A percentile compares a stretch with the other conserved stretches of the same genome.
Conservation (phyloP, 805 yeast species). For the Danielia oregonensis region DNA sequence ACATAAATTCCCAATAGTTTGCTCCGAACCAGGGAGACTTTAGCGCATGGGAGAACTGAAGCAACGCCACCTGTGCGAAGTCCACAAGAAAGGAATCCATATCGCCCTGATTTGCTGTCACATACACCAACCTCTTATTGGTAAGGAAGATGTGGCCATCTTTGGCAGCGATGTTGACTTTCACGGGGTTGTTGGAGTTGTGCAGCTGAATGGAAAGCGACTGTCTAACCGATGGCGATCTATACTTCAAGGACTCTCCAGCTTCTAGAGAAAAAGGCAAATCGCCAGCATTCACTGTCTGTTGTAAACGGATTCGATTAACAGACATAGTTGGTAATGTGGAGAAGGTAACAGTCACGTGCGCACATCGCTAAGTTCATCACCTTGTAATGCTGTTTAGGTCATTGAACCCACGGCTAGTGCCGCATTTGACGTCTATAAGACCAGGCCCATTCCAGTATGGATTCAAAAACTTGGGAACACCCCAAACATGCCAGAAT, state of each 20-base stretch:
- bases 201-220: slow-evolving; percentile 23
- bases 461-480: slow-evolving; percentile 21
- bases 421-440: slow-evolving; percentile 18
- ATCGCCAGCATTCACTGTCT: not conserved
- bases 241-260: slow-evolving; percentile 16
- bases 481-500: slow-evolving; percentile 25
- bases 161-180: slow-evolving; percentile 25
- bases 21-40: slow-evolving; percentile 55
- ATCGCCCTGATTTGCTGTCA: slow-evolving; percentile 40
- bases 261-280: slow-evolving; percentile 16
- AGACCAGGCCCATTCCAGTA: slow-evolving; percentile 21
- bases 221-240: slow-evolving; percentile 24
- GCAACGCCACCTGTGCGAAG: slow-evolving; percentile 19
- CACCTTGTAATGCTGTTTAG: slow-evolving; percentile 13
- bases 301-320: slow-evolving; percentile 6
- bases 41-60: slow-evolving; percentile 37
- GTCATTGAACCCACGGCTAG: slow-evolving; percentile 26
- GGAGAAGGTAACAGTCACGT: not conserved
- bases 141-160: slow-evolving; percentile 44
- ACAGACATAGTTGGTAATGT: slow-evolving; percentile 10
- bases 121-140: slow-evolving; percentile 36
- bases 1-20: slow-evolving; percentile 44
- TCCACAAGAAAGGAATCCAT: slow-evolving; percentile 39
- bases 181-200: slow-evolving; percentile 5
- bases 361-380: not conserved